Percentiles rank a stretch among this genome's conserved stretches.
Evolutionary conservation across 1,284 basidiomycete genomes (phyloP).

Genomic region (Ceratobasidium sp.): DNA sequence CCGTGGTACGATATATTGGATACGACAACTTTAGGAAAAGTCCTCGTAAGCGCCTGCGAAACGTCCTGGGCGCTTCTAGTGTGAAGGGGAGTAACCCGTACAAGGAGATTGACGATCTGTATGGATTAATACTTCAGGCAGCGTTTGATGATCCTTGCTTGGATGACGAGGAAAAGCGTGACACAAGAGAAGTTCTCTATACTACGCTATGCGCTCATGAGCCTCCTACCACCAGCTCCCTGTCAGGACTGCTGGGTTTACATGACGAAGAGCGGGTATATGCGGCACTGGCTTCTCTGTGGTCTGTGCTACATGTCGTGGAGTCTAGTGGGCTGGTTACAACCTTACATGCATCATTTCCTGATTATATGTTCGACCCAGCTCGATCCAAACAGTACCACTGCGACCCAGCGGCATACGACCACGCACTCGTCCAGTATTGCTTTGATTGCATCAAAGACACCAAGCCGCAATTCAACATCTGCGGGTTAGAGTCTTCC

Average conservation of each 20-base stretch:
- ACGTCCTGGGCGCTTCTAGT: background rate
- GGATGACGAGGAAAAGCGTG: background rate
- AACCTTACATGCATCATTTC: conserved; percentile 9
- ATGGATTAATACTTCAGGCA: background rate
- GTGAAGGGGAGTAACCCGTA: background rate
- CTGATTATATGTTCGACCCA: background rate
- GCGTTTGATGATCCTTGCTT: background rate
- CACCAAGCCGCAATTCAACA: conserved; percentile 1
- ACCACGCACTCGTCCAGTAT: background rate
- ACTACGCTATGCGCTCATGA: conserved; percentile 6
- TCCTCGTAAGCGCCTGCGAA: background rate
- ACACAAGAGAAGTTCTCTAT: background rate
- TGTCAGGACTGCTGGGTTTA: background rate
- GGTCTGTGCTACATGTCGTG: background rate
- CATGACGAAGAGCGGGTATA: background rate
- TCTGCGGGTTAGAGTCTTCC: background rate
- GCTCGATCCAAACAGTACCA: background rate
- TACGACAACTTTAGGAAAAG: background rate
- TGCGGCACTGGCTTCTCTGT: background rate
- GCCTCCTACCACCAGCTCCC: background rate
- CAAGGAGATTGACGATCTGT: background rate
- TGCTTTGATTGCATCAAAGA: background rate
- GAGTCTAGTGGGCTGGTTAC: background rate
- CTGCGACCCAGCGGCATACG: background rate
- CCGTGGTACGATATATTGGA: background rate